Evolutionary conservation across 768 basidiomycete genomes (phyloP).

Genomic region (Hygrophorus russula): DNA sequence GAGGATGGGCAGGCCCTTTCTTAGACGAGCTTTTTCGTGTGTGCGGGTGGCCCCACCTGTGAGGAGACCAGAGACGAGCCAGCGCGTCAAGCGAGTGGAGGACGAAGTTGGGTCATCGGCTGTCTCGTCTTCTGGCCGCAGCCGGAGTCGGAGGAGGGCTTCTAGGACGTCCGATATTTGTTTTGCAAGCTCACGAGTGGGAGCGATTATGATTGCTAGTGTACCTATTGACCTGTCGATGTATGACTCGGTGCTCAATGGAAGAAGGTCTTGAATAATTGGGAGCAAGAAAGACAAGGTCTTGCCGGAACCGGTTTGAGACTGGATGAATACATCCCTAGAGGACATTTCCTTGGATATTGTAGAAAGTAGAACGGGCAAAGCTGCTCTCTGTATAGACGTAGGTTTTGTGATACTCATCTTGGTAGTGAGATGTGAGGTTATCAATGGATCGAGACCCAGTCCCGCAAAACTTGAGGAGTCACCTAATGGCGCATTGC

Average conservation of each 20-base stretch:
- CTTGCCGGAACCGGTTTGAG: conserved; percentile 96
- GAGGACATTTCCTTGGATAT: conserved; percentile 24
- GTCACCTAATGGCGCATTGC: conserved; percentile 73
- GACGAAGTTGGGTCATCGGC: conserved; percentile 34
- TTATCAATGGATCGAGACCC: conserved; percentile 73
- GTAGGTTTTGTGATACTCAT: conserved; percentile 82
- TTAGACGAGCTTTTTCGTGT: conserved; percentile 91
- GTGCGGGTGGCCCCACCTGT: conserved; percentile 89
- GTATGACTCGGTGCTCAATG: conserved; percentile 79
- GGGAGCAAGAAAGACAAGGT: conserved; percentile 90
- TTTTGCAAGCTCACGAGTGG: conserved; percentile 91
- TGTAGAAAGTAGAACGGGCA: conserved; percentile 37
- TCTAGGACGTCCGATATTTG: conserved; percentile 97
- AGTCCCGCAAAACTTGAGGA: conserved; percentile 74
- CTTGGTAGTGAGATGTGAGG: conserved; percentile 66
- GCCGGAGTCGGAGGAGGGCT: conserved; percentile 62
- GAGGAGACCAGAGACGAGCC: conserved; percentile 88
- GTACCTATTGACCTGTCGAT: conserved; percentile 95
- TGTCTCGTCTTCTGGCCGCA: conserved; percentile 45
- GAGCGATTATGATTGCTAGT: conserved; percentile 87
- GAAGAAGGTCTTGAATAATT: conserved; percentile 89
- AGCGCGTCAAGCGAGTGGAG: conserved; percentile 56
- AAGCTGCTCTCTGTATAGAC: conserved; percentile 75
- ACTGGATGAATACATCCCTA: conserved; percentile 86
- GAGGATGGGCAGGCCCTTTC: conserved; percentile 91